Conservation (phyloP, 2,329 filamentous ascomycete species). For the Aphanoascus verrucosus region DNA sequence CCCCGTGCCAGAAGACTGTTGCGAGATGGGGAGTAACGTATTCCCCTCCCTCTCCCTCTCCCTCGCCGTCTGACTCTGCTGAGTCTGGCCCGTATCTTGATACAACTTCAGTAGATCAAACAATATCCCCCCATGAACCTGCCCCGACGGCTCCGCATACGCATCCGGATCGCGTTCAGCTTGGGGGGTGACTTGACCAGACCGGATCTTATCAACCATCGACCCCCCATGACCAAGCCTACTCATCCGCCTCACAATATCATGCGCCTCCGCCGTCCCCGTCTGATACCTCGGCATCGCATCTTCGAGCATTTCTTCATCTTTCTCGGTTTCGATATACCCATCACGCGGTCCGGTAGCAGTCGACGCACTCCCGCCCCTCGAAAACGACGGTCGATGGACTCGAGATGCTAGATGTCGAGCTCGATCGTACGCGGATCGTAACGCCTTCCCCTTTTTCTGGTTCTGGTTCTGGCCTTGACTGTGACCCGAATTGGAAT, state of each 20-base stretch:
- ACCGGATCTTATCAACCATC: conserved; percentile 13
- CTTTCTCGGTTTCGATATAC: background rate
- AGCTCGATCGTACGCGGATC: conserved; percentile 27
- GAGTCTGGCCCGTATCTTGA: conserved; percentile 38
- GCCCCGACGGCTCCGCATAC: conserved; percentile 49
- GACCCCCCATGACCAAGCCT: background rate
- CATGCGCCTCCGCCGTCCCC: background rate
- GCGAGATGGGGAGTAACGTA: background rate
- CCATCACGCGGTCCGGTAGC: too few species aligned
- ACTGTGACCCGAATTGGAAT: too few species aligned
- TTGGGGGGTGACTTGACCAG: conserved; percentile 26
- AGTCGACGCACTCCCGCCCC: background rate
- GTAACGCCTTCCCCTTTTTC: conserved; percentile 28
- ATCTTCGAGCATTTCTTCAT: background rate
- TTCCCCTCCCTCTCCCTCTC: too few species aligned
- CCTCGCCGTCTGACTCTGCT: conserved; percentile 23
- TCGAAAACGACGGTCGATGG: conserved; percentile 20
- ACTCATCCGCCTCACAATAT: conserved; percentile 1
- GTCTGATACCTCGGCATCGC: background rate
- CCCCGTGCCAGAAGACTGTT: background rate
- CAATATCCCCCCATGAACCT: conserved; percentile 63
- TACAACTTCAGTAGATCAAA: conserved; percentile 63
- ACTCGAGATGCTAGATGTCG: conserved; percentile 28
- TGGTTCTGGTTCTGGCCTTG: too few species aligned
- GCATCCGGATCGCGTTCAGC: conserved; percentile 43